Evolutionary conservation across 805 yeast genomes (phyloP).

Genomic region (Cyberlindnera americana): DNA sequence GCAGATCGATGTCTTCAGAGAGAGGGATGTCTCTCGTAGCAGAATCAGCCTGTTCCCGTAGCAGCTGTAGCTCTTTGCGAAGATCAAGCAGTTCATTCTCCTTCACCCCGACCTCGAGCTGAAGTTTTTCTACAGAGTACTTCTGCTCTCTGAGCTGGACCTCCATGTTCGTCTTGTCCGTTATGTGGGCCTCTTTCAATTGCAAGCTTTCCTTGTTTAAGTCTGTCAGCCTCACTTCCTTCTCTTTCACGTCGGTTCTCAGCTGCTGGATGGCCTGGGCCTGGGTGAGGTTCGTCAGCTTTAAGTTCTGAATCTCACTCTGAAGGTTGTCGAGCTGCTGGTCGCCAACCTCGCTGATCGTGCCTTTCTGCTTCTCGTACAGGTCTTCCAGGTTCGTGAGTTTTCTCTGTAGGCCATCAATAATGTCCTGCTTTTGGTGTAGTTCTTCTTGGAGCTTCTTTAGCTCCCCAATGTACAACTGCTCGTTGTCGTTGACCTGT

Average conservation of each 20-base stretch:
- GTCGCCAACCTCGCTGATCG: constrained; percentile 26
- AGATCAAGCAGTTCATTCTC: constrained; percentile 8
- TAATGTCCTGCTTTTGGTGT: constrained; percentile 25
- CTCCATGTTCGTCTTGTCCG: constrained; percentile 12
- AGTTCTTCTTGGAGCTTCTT: constrained; percentile 32
- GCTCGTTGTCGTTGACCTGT: constrained; percentile 54
- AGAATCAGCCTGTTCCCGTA: constrained; percentile 2
- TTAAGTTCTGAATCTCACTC: constrained; percentile 31
- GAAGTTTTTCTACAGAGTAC: constrained; percentile 3
- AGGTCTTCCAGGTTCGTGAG: constrained; percentile 18
- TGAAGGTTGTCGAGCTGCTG: constrained; percentile 32
- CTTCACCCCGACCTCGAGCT: constrained; percentile 7
- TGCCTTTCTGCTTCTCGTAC: constrained; percentile 14
- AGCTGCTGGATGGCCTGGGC: constrained; percentile 27
- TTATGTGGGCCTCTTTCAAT: constrained; percentile 25
- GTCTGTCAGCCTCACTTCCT: constrained; percentile 10
- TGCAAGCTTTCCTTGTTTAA: constrained; percentile 28
- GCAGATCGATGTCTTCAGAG: not conserved
- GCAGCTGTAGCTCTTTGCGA: constrained; percentile 4
- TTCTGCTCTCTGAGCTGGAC: constrained; percentile 7
- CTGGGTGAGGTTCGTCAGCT: constrained; percentile 29
- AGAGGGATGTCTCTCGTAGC: not conserved
- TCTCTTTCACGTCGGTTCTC: constrained; percentile 20
- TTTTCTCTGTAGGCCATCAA: constrained; percentile 25
- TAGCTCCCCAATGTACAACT: constrained; percentile 44